Percentiles rank a stretch among this genome's conserved stretches.
phyloP scores from a whole-genome alignment of 2,329 filamentous ascomycete genomes.

The Nemania abortiva region DNA sequence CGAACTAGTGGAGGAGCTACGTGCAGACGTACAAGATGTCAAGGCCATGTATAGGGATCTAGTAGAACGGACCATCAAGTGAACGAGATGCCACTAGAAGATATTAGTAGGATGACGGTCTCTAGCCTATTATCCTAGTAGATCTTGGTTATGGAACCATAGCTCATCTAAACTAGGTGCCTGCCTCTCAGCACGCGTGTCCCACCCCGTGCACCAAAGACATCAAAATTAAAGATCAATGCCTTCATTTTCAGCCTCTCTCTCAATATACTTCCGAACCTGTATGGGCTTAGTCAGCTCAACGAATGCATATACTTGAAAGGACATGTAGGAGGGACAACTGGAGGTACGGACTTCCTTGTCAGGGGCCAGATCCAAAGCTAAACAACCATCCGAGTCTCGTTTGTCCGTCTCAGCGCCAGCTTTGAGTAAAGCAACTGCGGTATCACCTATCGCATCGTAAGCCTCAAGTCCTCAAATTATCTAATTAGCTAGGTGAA shows the following conservation, averaged over 20 bases:
- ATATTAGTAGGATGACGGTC: slow-evolving; percentile 29
- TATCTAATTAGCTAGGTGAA: background rate
- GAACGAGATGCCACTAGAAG: slow-evolving; percentile 43
- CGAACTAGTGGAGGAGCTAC: slow-evolving; percentile 91
- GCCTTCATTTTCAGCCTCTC: slow-evolving; percentile 85
- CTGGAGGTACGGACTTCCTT: slow-evolving; percentile 72
- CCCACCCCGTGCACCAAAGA: background rate
- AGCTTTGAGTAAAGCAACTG: slow-evolving; percentile 82
- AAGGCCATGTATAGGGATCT: slow-evolving; percentile 97
- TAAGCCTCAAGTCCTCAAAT: slow-evolving; percentile 1
- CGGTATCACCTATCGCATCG: slow-evolving; percentile 74
- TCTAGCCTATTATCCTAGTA: slow-evolving; percentile 22
- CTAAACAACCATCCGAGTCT: slow-evolving; percentile 75
- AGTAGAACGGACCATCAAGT: slow-evolving; percentile 85
- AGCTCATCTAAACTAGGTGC: slow-evolving; percentile 18
- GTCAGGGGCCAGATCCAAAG: slow-evolving; percentile 88
- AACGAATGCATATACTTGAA: slow-evolving; percentile 18
- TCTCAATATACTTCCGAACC: slow-evolving; percentile 81
- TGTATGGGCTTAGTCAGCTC: slow-evolving; percentile 51
- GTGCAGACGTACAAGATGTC: slow-evolving; percentile 88
- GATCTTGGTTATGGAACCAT: slow-evolving; percentile 35
- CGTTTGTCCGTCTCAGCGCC: slow-evolving; percentile 86
- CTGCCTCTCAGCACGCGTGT: slow-evolving; percentile 16
- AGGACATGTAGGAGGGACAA: slow-evolving; percentile 5
- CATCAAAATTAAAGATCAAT: slow-evolving; percentile 68